These are phyloP conservation scores for Ophiosphaerella narmari DNA, from an alignment of 2,329 filamentous ascomycete genomes.

Conservation along the genomic window DNA sequence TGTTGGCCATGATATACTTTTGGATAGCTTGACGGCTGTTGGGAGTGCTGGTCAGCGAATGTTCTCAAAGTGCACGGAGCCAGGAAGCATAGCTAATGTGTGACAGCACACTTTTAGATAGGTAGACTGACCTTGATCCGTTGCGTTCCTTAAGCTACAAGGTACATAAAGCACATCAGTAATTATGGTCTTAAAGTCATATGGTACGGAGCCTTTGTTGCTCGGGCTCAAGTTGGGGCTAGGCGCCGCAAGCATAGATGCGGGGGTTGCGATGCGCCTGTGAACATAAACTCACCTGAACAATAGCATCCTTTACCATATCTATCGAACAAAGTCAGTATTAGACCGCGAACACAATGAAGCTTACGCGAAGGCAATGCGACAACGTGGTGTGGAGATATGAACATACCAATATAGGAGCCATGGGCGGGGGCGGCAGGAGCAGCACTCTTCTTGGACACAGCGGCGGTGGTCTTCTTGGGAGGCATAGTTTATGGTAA, in stretches of 20 bases:
- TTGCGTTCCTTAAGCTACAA: slow-evolving; percentile 71
- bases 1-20: slow-evolving; percentile 76
- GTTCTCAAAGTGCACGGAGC: slow-evolving; percentile 23
- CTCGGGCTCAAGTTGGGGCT: slow-evolving; percentile 37
- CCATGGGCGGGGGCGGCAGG: slow-evolving; percentile 59
- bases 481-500: slow-evolving; percentile 62
- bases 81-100: slow-evolving; percentile 31
- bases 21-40: slow-evolving; percentile 71
- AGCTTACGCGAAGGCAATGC: slow-evolving; percentile 45
- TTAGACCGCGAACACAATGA: slow-evolving; percentile 56
- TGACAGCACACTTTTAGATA: slow-evolving; percentile 26
- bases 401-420: slow-evolving; percentile 65
- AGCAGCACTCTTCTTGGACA: slow-evolving; percentile 61
- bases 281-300: slow-evolving; percentile 66
- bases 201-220: slow-evolving; percentile 22
- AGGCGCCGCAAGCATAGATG: slow-evolving; percentile 41
- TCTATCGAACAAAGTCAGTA: slow-evolving; percentile 62
- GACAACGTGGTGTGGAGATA: slow-evolving; percentile 54
- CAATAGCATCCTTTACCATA: slow-evolving; percentile 75
- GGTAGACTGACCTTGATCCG: slow-evolving; percentile 66
- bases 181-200: slow-evolving; percentile 19
- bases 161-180: slow-evolving; percentile 56
- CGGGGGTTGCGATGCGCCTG: slow-evolving; percentile 53
- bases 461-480: slow-evolving; percentile 63
- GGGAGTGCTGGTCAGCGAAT: slow-evolving; percentile 41